Base-by-base conservation (phyloP, 768 basidiomycete species). In the Lactarius trivialis region DNA sequence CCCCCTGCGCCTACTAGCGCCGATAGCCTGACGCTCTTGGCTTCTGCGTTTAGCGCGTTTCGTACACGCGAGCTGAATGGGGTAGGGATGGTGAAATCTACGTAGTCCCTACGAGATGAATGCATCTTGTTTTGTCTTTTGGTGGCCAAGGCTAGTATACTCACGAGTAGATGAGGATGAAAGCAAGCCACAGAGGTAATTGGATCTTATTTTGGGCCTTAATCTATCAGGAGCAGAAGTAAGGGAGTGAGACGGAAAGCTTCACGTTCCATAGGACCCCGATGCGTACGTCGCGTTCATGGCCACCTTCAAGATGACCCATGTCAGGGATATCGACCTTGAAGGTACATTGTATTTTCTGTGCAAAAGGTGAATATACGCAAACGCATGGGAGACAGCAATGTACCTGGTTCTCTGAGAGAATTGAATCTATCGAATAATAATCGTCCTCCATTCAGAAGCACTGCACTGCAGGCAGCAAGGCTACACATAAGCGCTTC, bases 281-380 rank as follows among this genome's bases (percentile, higher is more conserved):
- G 52, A 37, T 30, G 15, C 45, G 19, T 76, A 88, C 94, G 73
- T 96, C 87, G 71, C 84, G 83, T 49, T 94, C 90, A 58, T 82
- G 82, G 28, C 92, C 91, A 52, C 92, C 91, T 50, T 90, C 91
- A 12, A 97, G 81, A 71, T 96, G 91, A 2, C 94, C 94, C 79
- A 97, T 85, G 64, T 86, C 85, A 7, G 86, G 84, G 19, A 97
- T 85, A 60, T 88, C 86, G 49, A 89, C 79, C 68, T 91, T 89
- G 79, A 98, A 96, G 3, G 88, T 92, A 72, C 94, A 97, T 76
- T 93, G 91, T 39, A 98, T 80, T 82, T 93, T 97, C 91, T 95
- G 70, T 32, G 32, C 9, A 11, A 7, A 33, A 53, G 48, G 14
- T 32, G 14, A 7, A 51, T 53, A 30, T 33, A 19, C 5, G 7